Evolutionary conservation across 768 basidiomycete species (phyloP), one percentile per base, ranked within the genome.

Genomic region (Tephrocybe rancida): DNA sequence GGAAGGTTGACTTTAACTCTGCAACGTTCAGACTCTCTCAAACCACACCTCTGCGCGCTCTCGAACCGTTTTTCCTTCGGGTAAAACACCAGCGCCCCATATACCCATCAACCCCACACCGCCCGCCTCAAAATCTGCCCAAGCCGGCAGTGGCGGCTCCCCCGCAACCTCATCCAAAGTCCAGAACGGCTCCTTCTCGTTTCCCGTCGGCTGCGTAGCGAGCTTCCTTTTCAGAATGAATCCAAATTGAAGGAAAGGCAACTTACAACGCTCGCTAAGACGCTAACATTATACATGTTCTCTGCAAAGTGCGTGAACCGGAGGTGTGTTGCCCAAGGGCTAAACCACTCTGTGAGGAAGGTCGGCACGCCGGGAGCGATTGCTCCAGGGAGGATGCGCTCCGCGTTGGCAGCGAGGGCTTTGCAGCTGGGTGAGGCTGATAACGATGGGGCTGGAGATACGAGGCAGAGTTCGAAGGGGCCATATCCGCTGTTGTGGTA

Each of bases 11-110:
- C n/a, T n/a, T n/a, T n/a, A n/a, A n/a, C n/a, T 41, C 18, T 41
- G 8, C 18, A 41, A 29, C 29, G 8, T 29, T 54, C 18, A 52
- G 18, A 46, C 30, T 55, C 54, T 61, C 9, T 58, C 57, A 41
- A 65, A 68, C 55, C 58, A 68, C 14, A 64, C 64, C 48, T 68
- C 67, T 19, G 64, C 61, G 29, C 62, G 54, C 30, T 65, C 64
- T n/a, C 54, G 53, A 25, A 63, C 53, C 5, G 61, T 63, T 9
- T 52, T 27, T 1, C 65, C 67, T 6, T 42, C 24, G 3, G 61
- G 65, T 49, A 16, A 2, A 25, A 44, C 43, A 5, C 57, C 59
- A n/a, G 60, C 61, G 11, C 59, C 59, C 62, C 60, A 65, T 5
- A 62, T 14, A 9, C 21, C 60, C 53, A 7, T 24, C 41, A n/a